Base-by-base conservation (phyloP, 257 asterid genomes). In the Coffea eugenioides region DNA sequence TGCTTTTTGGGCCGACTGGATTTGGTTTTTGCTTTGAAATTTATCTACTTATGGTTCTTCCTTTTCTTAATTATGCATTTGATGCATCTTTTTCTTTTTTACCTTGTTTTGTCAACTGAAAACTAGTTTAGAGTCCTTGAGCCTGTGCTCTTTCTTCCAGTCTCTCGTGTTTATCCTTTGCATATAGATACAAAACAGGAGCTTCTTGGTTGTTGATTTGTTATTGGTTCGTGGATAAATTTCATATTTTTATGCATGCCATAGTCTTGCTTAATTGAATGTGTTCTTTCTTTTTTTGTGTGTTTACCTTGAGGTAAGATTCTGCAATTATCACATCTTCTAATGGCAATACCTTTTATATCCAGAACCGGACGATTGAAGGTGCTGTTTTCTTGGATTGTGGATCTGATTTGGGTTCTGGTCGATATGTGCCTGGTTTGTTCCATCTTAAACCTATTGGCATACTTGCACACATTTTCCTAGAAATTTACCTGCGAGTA, bases 381-480 rank as follows among this genome's bases (percentile, higher is more conserved):
- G 98, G 96, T 79, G 95, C 93, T 73, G 84, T 92, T 76, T 95
- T 95, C 90, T 82, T 95, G 82, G 99, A 95, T 77, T 87, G 97
- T 77, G 99, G 98, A 81, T 87, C 99, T 73, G 99, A 93, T 88
- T 79, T 92, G 90, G 91, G 97, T 84, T 90, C 99, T 79, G 96
- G 94, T 56, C 97, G 91, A 75, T 98, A 89, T 76, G 99, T 95
- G 64, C 99, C 99, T 65, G 97, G 99, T 93, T 77, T 83, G 97
- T 90, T 79, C 64, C 75, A 52, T 80, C 82, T 77, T 59, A 46
- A 25, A 59, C 77, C 51, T 39, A 4, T 73, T 43, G 69, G 71
- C 69, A 59, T 13, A 27, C 39, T 71, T 52, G 54, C 68, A 51
- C 16, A 56, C 79, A 56, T 54, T 51, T 65, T 39, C 15, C 3